Evolutionary conservation across 176 grass and related monocot genomes (phyloP), one percentile per base, ranked within the genome.

Genomic region (Saccharum officinarum): DNA sequence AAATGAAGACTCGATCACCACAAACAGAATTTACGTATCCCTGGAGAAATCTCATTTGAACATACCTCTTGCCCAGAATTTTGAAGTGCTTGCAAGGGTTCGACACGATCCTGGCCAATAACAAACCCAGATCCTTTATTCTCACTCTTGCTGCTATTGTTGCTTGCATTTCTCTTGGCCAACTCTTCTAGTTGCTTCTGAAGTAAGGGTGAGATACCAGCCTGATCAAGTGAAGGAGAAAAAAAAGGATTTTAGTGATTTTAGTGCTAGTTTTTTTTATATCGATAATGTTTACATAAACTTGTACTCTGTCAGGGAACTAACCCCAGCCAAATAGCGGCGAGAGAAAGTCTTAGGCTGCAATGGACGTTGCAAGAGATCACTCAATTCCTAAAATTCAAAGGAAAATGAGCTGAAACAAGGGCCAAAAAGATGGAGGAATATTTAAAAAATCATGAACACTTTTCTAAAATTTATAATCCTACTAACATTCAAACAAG

Each of bases 251-350:
- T 50, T 17, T 50, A 60, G 10, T 10, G 18, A 73, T 38, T 28
- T 76, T 65, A 54, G 64, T 42, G 34, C 57, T 36, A 59, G 22
- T 54, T 55, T 15, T 79, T 54, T 39, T 4, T 0, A 2, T 71
- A 68, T 5, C 7, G 61, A 26, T 65, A 75, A 28, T 16, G 8
- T 62, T 81, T 76, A 25, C 63, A 77, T 18, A 80, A 85, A 57
- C 34, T 45, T 80, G 49, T 67, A 31, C 36, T 78, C 8, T 23
- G 15, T 55, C 40, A 87, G n/a, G 79, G 73, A 83, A 90, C 88
- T 93, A 85, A 98, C 92, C 89, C 95, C 92, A 87, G 91, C 95
- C 39, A 98, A 92, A 93, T 86, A 98, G 42, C 92, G 92, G 1
- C 72, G 89, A 17, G 95, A 98, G 28, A 98, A 91, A 79, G 89